A percentile compares a stretch with the other conserved stretches of the same genome.
Conservation (phyloP, 2,329 filamentous ascomycete genomes). For the Pseudocercospora musae region DNA sequence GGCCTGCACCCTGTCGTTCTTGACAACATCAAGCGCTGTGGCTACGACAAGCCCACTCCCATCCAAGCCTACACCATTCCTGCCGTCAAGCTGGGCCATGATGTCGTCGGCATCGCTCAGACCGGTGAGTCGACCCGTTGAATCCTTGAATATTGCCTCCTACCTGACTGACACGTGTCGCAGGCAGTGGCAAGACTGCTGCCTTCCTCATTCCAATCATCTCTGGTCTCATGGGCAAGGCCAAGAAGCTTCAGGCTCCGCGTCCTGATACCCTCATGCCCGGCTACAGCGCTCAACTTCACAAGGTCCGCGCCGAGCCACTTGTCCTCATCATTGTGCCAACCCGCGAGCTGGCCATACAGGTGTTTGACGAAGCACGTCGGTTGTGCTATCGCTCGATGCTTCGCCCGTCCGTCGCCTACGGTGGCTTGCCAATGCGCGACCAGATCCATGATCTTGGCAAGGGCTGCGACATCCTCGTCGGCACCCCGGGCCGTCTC, state of each 20-base stretch:
- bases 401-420: constrained; percentile 85
- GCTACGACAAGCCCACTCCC: constrained; percentile 72
- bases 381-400: constrained; percentile 93
- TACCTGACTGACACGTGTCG: constrained; percentile 4
- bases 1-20: constrained; percentile 82
- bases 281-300: constrained; percentile 50
- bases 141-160: not conserved
- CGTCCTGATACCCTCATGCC: constrained; percentile 57
- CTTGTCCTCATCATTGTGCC: constrained; percentile 82
- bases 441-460: constrained; percentile 70
- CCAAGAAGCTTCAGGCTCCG: constrained; percentile 76
- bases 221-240: constrained; percentile 92
- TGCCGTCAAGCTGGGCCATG: constrained; percentile 69
- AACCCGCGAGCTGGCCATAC: constrained; percentile 83
- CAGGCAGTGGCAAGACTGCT: constrained; percentile 94
- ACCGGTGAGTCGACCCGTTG: constrained; percentile 66
- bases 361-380: constrained; percentile 92
- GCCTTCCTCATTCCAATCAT: constrained; percentile 87
- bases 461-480: constrained; percentile 83
- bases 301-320: constrained; percentile 72
- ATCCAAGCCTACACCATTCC: constrained; percentile 86
- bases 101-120: constrained; percentile 86
- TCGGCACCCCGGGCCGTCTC: constrained; percentile 84
- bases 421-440: constrained; percentile 73
- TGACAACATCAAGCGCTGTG: constrained; percentile 69